Evolutionary conservation across 1,284 basidiomycete species (phyloP).

Genomic region (Ceratobasidium sp.): DNA sequence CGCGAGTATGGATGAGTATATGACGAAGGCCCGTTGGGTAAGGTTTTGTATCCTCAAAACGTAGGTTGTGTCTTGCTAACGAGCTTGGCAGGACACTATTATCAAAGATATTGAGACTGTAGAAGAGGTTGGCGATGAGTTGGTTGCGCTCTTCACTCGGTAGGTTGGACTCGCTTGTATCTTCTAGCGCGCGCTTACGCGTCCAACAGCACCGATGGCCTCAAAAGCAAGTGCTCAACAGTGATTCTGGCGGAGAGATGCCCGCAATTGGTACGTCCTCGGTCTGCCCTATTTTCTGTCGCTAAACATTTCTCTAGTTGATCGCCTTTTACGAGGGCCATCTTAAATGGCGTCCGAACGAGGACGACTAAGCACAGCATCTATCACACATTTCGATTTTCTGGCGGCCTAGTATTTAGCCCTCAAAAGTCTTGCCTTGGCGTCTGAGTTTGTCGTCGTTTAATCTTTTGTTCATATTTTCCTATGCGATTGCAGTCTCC

Average conservation of each 20-base stretch:
- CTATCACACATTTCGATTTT: neutral
- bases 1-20: slow-evolving; percentile 20
- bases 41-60: neutral
- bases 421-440: neutral
- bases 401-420: neutral
- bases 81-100: neutral
- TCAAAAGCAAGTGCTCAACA: slow-evolving; percentile 19
- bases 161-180: neutral
- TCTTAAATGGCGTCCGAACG: slow-evolving; percentile 43
- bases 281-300: neutral
- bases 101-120: slow-evolving; percentile 39
- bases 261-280: slow-evolving; percentile 17
- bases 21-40: slow-evolving; percentile 34
- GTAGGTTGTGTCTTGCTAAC: neutral
- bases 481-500: neutral
- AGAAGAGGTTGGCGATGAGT: neutral
- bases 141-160: slow-evolving; percentile 29
- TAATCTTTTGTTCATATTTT: neutral
- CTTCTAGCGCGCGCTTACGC: neutral
- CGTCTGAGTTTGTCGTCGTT: slow-evolving; percentile 8
- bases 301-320: slow-evolving; percentile 34
- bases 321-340: slow-evolving; percentile 46
- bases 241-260: slow-evolving; percentile 27
- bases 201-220: slow-evolving; percentile 2
- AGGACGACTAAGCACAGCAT: neutral